Conservation (phyloP, 139 green algal genomes). For the Pseudopediastrum boryanum region DNA sequence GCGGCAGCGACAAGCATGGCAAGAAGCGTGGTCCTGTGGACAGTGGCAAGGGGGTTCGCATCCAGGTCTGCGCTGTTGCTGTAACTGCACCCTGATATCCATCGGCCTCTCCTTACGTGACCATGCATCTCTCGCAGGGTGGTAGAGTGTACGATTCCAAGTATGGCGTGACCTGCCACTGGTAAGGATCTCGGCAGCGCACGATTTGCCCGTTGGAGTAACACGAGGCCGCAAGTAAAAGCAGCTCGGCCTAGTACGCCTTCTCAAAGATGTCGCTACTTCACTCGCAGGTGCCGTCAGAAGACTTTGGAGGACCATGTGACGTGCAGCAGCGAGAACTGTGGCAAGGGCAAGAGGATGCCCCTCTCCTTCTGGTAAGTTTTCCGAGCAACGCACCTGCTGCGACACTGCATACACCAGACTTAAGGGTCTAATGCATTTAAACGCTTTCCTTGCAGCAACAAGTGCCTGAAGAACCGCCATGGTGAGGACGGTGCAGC, state of each 20-base stretch:
- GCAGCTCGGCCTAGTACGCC: too few species aligned
- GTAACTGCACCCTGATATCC: too few species aligned
- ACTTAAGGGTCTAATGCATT: not conserved
- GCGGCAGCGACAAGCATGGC: conserved; percentile 5
- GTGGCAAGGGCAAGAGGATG: conserved; percentile 60
- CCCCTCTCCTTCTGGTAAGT: conserved; percentile 75
- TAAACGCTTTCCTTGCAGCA: conserved; percentile 49
- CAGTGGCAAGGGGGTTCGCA: conserved; percentile 68
- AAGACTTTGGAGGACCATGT: conserved; percentile 86
- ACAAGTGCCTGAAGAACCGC: conserved; percentile 77
- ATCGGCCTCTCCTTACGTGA: not conserved
- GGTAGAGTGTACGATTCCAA: conserved; percentile 78
- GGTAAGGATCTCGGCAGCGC: conserved; percentile 48
- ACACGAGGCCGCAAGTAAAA: not conserved
- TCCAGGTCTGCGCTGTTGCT: too few species aligned
- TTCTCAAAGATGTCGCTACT: too few species aligned
- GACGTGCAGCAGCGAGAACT: conserved; percentile 63
- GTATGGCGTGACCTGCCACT: conserved; percentile 83
- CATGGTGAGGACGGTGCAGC: conserved; percentile 74
- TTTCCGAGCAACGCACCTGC: not conserved
- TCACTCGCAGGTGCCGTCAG: conserved; percentile 65
- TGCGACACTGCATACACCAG: not conserved
- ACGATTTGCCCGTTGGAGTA: not conserved
- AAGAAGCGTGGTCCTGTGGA: conserved; percentile 52
- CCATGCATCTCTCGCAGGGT: conserved; percentile 49